Evolutionary conservation across 108 stramenopile species (phyloP).

Genomic region (Cyclotella choctawhatcheeana): DNA sequence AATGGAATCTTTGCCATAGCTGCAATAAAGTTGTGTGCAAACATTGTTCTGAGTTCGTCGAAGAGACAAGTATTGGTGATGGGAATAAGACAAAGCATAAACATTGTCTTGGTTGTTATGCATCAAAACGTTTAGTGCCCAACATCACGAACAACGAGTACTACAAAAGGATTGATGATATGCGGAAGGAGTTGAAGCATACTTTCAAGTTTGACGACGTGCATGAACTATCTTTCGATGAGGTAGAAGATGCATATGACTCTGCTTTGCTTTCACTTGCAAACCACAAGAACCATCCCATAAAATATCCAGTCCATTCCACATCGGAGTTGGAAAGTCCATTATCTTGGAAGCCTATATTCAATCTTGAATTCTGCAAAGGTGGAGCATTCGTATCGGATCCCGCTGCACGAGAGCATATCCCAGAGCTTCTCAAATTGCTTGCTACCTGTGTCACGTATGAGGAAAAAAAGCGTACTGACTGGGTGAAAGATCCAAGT

Average conservation of each 20-base stretch:
- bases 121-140: not conserved
- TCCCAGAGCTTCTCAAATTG: not conserved
- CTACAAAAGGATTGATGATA: not conserved
- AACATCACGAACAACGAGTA: not conserved
- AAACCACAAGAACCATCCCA: not conserved
- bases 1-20: not conserved
- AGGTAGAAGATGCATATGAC: constrained; percentile 5
- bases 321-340: not conserved
- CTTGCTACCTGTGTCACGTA: not conserved
- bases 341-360: not conserved
- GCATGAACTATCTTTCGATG: not conserved
- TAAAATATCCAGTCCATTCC: not conserved
- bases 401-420: not conserved
- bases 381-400: constrained; percentile 1
- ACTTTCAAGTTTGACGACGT: not conserved
- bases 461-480: not conserved
- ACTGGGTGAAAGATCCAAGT: not conserved
- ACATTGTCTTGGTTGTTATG: not conserved
- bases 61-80: not conserved
- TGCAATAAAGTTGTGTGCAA: not conserved
- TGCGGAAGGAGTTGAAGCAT: not conserved
- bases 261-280: not conserved
- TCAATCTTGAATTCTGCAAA: not conserved
- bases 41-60: not conserved
- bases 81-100: not conserved